Conservation (phyloP, 2,329 filamentous ascomycete genomes). For the Septoria linicola region DNA sequence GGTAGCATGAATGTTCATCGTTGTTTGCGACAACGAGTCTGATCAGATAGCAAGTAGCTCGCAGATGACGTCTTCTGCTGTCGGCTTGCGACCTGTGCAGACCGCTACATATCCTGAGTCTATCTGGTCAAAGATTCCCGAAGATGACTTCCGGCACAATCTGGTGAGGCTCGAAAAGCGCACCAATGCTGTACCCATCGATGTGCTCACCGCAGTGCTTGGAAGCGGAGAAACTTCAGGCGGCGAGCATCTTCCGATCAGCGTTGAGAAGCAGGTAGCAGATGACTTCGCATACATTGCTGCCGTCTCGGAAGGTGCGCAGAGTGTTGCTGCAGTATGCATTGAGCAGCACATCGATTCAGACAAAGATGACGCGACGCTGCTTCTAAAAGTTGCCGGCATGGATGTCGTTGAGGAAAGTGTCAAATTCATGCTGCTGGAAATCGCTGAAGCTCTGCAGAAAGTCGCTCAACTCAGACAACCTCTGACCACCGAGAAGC, state of each 20-base stretch:
- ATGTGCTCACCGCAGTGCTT: constrained; percentile 9
- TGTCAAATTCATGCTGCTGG: constrained; percentile 11
- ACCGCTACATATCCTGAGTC: constrained; percentile 8
- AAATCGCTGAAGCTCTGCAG: constrained; percentile 10
- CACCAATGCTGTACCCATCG: constrained; percentile 21
- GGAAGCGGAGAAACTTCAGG: neutral
- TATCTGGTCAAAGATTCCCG: constrained; percentile 15
- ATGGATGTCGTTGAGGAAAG: constrained; percentile 19
- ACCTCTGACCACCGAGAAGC: neutral
- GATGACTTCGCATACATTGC: constrained; percentile 20
- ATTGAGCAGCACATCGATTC: constrained; percentile 14
- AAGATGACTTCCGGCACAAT: constrained; percentile 15
- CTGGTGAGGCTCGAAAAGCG: constrained; percentile 17
- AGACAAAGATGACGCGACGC: neutral
- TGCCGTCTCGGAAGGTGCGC: constrained; percentile 19
- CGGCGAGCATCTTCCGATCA: constrained; percentile 1
- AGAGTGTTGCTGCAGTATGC: constrained; percentile 21
- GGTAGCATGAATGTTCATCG: too few relatives aligned
- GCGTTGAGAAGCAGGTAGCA: constrained; percentile 15
- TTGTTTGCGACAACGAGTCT: too few relatives aligned
- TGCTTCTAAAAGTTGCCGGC: constrained; percentile 15
- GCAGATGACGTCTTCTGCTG: neutral
- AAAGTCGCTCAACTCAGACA: neutral
- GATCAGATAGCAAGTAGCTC: neutral
- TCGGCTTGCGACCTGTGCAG: constrained; percentile 1